These are phyloP conservation scores for Cadophora malorum DNA, from an alignment of 2,329 filamentous ascomycete genomes.

Conservation along the genomic window DNA sequence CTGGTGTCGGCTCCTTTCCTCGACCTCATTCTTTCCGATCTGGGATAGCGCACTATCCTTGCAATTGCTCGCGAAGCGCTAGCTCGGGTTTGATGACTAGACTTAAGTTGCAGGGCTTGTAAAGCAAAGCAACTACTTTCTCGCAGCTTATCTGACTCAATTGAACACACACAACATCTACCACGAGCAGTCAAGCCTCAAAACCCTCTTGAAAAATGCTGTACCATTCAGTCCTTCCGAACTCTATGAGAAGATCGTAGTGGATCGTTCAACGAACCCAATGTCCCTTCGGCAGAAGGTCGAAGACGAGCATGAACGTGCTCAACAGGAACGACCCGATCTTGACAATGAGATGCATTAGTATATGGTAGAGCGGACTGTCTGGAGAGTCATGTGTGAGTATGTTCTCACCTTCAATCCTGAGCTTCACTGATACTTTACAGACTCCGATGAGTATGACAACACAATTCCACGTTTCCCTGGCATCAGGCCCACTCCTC, in stretches of 20 bases:
- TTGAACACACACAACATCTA: too few species aligned
- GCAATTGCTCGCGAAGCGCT: too few species aligned
- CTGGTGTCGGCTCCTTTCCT: too few species aligned
- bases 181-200: too few species aligned
- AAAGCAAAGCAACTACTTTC: too few species aligned
- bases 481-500: not conserved
- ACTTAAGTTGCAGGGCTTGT: too few species aligned
- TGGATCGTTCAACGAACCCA: not conserved
- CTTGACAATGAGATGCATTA: conserved; percentile 1
- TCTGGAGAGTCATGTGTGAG: not conserved
- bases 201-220: not conserved
- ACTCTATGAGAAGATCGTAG: not conserved
- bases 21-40: too few species aligned
- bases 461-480: not conserved
- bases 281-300: not conserved
- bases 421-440: not conserved
- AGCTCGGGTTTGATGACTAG: too few species aligned
- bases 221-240: not conserved
- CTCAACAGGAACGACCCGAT: not conserved
- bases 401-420: not conserved
- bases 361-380: not conserved
- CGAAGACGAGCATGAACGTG: not conserved
- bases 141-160: too few species aligned
- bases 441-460: not conserved
- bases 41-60: too few species aligned